Evolutionary conservation across 306 rosid species (phyloP).

Genomic region (Boehmeria nivea): DNA sequence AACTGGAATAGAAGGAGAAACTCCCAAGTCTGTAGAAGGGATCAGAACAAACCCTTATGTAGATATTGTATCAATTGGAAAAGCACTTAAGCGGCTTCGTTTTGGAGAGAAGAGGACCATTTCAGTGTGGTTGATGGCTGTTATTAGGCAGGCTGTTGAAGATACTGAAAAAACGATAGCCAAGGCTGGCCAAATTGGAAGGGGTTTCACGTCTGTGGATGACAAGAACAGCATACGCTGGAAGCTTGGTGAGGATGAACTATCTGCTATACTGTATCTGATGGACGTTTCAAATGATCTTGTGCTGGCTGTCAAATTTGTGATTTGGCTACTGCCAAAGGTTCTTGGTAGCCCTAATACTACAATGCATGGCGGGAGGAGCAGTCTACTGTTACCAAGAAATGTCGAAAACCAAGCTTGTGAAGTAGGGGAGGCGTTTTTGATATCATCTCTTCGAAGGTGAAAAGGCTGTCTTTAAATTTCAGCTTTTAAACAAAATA

Average conservation of each 20-base stretch:
- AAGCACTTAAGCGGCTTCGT: slow-evolving; percentile 55
- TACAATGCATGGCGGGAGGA: slow-evolving; percentile 69
- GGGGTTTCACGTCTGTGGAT: slow-evolving; percentile 51
- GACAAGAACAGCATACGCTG: slow-evolving; percentile 58
- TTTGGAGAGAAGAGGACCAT: slow-evolving; percentile 75
- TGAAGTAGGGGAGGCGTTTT: slow-evolving; percentile 86
- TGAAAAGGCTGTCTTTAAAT: slow-evolving; percentile 21
- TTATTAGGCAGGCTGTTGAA: slow-evolving; percentile 57
- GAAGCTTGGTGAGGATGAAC: slow-evolving; percentile 92
- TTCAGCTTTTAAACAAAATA: not conserved
- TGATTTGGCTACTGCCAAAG: slow-evolving; percentile 91
- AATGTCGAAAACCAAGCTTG: slow-evolving; percentile 74
- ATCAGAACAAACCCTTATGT: slow-evolving; percentile 29
- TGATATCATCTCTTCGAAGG: slow-evolving; percentile 83
- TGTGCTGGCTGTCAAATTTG: slow-evolving; percentile 72
- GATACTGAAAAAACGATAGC: slow-evolving; percentile 53
- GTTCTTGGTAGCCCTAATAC: slow-evolving; percentile 55
- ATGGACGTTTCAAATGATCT: slow-evolving; percentile 75
- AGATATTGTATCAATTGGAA: slow-evolving; percentile 72
- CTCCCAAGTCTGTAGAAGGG: slow-evolving; percentile 48
- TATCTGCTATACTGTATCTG: slow-evolving; percentile 64
- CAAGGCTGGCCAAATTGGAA: slow-evolving; percentile 73
- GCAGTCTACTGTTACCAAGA: slow-evolving; percentile 47
- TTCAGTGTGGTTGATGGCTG: slow-evolving; percentile 63
- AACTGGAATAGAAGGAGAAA: slow-evolving; percentile 58